Conservation (phyloP, 2,329 filamentous ascomycete species). For the Pezicula carpinea region DNA sequence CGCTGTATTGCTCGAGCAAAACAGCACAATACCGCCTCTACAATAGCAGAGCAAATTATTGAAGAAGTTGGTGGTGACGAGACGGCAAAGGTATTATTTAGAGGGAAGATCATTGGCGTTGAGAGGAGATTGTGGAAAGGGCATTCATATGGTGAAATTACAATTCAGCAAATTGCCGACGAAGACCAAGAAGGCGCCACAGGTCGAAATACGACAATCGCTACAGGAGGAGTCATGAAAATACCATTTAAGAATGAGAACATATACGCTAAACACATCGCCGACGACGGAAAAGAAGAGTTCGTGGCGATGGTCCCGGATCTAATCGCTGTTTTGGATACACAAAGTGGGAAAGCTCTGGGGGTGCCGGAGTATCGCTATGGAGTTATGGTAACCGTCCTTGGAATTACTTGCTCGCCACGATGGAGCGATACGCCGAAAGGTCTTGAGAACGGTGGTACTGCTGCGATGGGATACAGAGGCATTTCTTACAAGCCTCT, state of each 20-base stretch:
- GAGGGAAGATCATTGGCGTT: conserved; percentile 59
- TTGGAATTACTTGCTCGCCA: conserved; percentile 50
- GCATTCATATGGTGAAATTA: conserved; percentile 55
- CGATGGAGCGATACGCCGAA: conserved; percentile 45
- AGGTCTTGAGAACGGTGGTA: conserved; percentile 46
- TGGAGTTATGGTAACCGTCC: conserved; percentile 44
- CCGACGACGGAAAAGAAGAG: conserved; percentile 12
- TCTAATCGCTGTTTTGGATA: conserved; percentile 43
- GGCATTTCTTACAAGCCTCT: conserved; percentile 44
- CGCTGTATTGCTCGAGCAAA: conserved; percentile 49
- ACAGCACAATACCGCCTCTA: conserved; percentile 43
- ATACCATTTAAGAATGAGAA: conserved; percentile 75
- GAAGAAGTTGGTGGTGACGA: conserved; percentile 50
- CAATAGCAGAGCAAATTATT: conserved; percentile 53
- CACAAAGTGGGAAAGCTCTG: conserved; percentile 42
- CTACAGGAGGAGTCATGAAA: conserved; percentile 44
- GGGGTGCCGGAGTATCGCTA: conserved; percentile 52
- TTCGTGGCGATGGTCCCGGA: conserved; percentile 45
- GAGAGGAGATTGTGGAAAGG: conserved; percentile 51
- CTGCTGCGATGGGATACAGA: conserved; percentile 42
- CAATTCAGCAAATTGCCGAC: conserved; percentile 43
- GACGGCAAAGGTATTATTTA: conserved; percentile 53
- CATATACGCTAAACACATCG: conserved; percentile 45
- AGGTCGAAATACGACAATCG: conserved; percentile 23
- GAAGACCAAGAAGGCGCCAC: conserved; percentile 32